Evolutionary conservation across 192 early-diverging fungal species (phyloP).

Genomic region (Entomortierella beljakovae): DNA sequence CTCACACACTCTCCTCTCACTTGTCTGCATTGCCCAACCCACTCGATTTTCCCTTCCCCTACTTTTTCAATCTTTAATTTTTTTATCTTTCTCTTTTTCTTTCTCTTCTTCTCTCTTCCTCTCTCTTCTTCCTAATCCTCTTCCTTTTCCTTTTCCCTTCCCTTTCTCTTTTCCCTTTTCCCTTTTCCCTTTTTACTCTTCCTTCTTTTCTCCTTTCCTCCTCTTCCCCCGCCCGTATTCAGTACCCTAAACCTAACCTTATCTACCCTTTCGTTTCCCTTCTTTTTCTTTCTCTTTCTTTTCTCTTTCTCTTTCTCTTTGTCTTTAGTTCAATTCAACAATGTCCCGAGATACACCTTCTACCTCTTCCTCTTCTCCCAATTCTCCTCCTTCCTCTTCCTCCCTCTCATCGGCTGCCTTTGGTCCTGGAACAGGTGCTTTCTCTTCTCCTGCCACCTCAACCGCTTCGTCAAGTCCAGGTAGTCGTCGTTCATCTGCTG

Average conservation of each 20-base stretch:
- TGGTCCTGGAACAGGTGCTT: not conserved
- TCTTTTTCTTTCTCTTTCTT: not conserved
- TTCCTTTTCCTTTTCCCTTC: not conserved
- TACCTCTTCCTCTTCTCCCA: slow-evolving; percentile 7
- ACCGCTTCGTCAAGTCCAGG: slow-evolving; percentile 8
- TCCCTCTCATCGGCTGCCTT: slow-evolving; percentile 6
- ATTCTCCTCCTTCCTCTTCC: slow-evolving; percentile 10
- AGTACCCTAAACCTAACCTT: too few species aligned
- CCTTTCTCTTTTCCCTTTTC: not conserved
- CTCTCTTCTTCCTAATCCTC: not conserved
- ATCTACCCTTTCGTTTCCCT: not conserved
- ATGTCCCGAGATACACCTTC: slow-evolving; percentile 23
- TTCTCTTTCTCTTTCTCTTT: not conserved
- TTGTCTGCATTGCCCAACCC: not conserved
- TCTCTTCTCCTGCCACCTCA: not conserved
- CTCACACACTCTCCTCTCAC: not conserved
- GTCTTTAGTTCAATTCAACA: not conserved
- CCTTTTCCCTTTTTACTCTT: not conserved
- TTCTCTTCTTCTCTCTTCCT: not conserved
- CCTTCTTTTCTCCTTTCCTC: not conserved
- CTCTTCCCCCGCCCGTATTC: too few species aligned
- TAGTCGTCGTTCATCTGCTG: slow-evolving; percentile 37
- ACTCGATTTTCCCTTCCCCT: not conserved
- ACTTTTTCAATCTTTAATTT: not conserved
- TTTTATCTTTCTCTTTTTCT: not conserved